Evolutionary conservation across 495 filamentous ascomycete genomes (phyloP), one percentile per base, ranked within the genome.

Genomic region (Tuber melanosporum): DNA sequence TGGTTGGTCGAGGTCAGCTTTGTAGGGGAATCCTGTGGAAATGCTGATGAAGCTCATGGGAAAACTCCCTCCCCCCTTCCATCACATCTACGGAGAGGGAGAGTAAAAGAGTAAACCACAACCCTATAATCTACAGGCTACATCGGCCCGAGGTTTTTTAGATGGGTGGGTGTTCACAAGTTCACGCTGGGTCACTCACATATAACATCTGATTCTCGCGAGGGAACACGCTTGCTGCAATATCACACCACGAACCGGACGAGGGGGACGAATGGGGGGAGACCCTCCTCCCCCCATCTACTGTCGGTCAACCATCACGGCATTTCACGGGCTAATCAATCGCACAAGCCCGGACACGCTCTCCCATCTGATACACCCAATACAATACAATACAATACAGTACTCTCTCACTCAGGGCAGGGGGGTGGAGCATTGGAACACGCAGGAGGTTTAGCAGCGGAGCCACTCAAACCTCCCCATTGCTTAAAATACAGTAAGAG

Each of bases 151-250:
- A 47, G 45, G 45, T 47, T 52, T n/a, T 5, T 52, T 20, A 52
- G 19, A 17, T 20, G 22, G 7, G 7, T 22, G 5, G 17, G 1
- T 66, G 4, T 32, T 2, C 12, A 3, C 14, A 19, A 7, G 26
- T 66, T 66, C 57, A 66, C 14, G 14, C 14, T 4, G 32, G 26
- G 57, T 36, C 57, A 66, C 57, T 32, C 26, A 66, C 3, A 3
- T 4, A 17, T 4, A 17, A 12, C n/a, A 2, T 1, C 0, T 10
- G 26, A 36, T 1, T 0, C 14, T 26, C 5, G 1, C 26, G 12
- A 32, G 3, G 12, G 10, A 19, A 7, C 14, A 66, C 14, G 57
- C 32, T 1, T 36, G 17, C 1, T 1, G 26, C 22, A 19, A 36
- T 14, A 36, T 19, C 26, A 66, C 57, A 32, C 57, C 57, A 32